A percentile compares a stretch with the other conserved stretches of the same genome.
These are phyloP conservation scores for Dothidotthia symphoricarpi DNA, from an alignment of 2,329 filamentous ascomycete species.

Conservation along the genomic window DNA sequence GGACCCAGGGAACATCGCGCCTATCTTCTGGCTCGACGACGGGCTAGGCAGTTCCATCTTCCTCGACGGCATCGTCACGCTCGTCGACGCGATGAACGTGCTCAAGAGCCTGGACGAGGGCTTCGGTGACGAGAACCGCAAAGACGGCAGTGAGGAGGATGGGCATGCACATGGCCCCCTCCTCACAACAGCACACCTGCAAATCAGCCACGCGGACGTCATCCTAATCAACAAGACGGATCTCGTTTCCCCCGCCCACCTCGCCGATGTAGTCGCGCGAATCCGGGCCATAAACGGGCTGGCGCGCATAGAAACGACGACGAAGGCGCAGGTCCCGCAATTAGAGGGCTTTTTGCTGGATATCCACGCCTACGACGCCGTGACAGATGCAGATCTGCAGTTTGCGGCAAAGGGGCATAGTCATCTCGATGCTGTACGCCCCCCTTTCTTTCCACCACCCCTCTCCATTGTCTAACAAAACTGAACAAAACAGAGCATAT, in stretches of 20 bases:
- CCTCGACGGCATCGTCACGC: conserved; percentile 91
- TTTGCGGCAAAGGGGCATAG: conserved; percentile 77
- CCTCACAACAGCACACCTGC: conserved; percentile 89
- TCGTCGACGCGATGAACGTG: conserved; percentile 95
- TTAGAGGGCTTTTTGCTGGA: conserved; percentile 86
- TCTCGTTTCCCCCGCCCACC: conserved; percentile 68
- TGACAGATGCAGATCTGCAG: conserved; percentile 64
- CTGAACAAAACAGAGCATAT: conserved; percentile 74
- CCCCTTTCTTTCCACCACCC: background rate
- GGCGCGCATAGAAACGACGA: conserved; percentile 78
- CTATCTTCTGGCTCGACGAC: conserved; percentile 96
- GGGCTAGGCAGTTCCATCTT: conserved; percentile 94
- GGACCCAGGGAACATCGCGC: conserved; percentile 92
- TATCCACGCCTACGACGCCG: conserved; percentile 86
- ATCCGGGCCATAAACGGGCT: conserved; percentile 85
- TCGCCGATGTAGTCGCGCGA: conserved; percentile 67
- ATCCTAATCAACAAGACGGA: conserved; percentile 93
- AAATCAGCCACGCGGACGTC: conserved; percentile 95
- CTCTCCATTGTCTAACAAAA: background rate
- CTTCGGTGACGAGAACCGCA: conserved; percentile 44
- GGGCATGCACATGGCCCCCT: conserved; percentile 60
- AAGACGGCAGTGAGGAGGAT: conserved; percentile 42
- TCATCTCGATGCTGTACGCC: conserved; percentile 77
- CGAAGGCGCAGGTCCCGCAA: conserved; percentile 73
- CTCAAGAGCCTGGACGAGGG: conserved; percentile 74